Percentiles rank a stretch among this genome's conserved stretches.
phyloP scores from a whole-genome alignment of 257 asterid genomes.

The Ocimum tenuiflorum region DNA sequence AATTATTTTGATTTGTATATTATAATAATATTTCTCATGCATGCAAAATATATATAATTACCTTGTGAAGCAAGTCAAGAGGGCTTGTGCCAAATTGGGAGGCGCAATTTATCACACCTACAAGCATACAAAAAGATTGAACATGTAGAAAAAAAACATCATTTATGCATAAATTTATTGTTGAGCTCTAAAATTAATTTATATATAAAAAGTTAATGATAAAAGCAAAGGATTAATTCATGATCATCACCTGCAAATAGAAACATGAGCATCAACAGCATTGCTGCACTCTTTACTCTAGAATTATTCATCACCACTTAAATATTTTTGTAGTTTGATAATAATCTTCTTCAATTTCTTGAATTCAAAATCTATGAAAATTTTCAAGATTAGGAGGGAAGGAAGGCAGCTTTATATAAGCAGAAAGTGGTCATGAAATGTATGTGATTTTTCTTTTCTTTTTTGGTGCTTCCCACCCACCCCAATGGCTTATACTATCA shows the following conservation, averaged over 20 bases:
- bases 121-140: not conserved
- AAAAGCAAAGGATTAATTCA: too few relatives aligned
- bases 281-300: slow-evolving; percentile 27
- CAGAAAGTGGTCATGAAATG: slow-evolving; percentile 19
- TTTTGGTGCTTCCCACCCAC: slow-evolving; percentile 36
- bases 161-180: too few relatives aligned
- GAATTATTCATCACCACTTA: slow-evolving; percentile 28
- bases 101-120: slow-evolving; percentile 41
- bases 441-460: not conserved
- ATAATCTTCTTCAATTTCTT: not conserved
- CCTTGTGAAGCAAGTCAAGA: slow-evolving; percentile 42
- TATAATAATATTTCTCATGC: too few relatives aligned
- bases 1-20: too few relatives aligned
- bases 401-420: slow-evolving; percentile 31
- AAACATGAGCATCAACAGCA: slow-evolving; percentile 30
- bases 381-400: slow-evolving; percentile 26
- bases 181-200: too few relatives aligned
- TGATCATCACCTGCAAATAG: slow-evolving; percentile 31
- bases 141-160: too few relatives aligned
- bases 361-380: slow-evolving; percentile 1
- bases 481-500: slow-evolving; percentile 33
- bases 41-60: slow-evolving; percentile 1
- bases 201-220: too few relatives aligned
- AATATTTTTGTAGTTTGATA: not conserved
- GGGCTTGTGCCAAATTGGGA: slow-evolving; percentile 14